Percentiles rank a stretch among this genome's conserved stretches.
Evolutionary conservation across 2,329 filamentous ascomycete genomes (phyloP).

Genomic region (Coniochaeta hoffmannii): DNA sequence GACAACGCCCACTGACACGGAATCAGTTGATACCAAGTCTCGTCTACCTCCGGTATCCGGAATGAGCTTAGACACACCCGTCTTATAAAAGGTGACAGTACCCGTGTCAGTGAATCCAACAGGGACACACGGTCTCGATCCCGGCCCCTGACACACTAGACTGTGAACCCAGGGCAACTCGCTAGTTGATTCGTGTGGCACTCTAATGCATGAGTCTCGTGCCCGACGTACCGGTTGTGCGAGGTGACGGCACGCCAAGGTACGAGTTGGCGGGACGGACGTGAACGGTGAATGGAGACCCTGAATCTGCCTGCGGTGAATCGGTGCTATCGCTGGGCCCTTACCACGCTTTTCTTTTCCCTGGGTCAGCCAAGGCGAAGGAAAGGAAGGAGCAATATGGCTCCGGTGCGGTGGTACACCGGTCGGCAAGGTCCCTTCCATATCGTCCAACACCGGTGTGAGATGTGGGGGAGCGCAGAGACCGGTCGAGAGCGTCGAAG

Average conservation of each 20-base stretch:
- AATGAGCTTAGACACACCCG: neutral
- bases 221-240: neutral
- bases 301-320: neutral
- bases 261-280: neutral
- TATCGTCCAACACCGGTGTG: neutral
- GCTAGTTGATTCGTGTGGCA: neutral
- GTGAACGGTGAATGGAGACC: neutral
- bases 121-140: neutral
- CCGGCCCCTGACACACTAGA: neutral
- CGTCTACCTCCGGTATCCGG: neutral
- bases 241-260: neutral
- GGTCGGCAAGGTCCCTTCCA: neutral
- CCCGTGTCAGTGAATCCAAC: neutral
- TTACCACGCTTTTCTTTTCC: neutral
- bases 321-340: neutral
- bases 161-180: neutral
- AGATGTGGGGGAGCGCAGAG: neutral
- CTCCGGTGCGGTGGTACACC: neutral
- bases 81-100: no score
- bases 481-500: neutral
- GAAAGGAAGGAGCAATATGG: neutral
- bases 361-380: neutral
- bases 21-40: neutral
- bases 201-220: neutral
- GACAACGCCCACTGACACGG: neutral